Base-by-base conservation (phyloP, 2,329 filamentous ascomycete genomes). In the Pestalotiopsis sp. region DNA sequence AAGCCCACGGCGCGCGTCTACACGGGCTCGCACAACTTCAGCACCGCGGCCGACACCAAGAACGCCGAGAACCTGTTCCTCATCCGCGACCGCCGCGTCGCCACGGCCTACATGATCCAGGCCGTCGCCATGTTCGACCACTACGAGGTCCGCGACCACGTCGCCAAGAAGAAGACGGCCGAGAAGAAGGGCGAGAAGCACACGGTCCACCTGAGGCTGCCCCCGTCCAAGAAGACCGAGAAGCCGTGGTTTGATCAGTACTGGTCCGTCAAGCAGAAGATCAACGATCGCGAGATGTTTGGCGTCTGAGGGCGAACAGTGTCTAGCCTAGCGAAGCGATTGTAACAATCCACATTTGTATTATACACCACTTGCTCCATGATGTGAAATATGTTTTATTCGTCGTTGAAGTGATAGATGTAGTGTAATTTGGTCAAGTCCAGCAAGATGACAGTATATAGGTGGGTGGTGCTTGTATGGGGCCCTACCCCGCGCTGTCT, bases 121-220 rank as follows among this genome's bases (percentile, higher is more conserved):
- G 60, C 60, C 31, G 27, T 63, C 23, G 60, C 60, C 60, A 63
- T 63, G 60, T 63, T 63, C 23, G 60, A 63, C 60, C 60, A 63
- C 60, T 63, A 63, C 36, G 27, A 63, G 36, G 27, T 63, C 6
- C 60, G 60, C 31, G 60, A 63, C 60, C 27, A 38, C 38, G 60
- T 38, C n/a, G 60, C 60, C 60, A 63, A 63, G 60, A 38, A 36
- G 5, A 31, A 63, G 60, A 31, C 23, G 13, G 60, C 60, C 17
- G 36, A 63, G 20, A 63, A 63, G 31, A 60, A 60, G 57, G 57
- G 57, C 20, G 57, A 60, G 17, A 7, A 23, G 25, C 57, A 60
- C 31, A 36, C 60, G 5, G 38, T 63, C 14, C 60, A 63, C 27
- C 60, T 63, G 9, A 1, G 36, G 14, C 27, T 38, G 27, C 60